Evolutionary conservation across 257 asterid species (phyloP), one percentile per base, ranked within the genome.

Genomic region (Nicotiana otophora): DNA sequence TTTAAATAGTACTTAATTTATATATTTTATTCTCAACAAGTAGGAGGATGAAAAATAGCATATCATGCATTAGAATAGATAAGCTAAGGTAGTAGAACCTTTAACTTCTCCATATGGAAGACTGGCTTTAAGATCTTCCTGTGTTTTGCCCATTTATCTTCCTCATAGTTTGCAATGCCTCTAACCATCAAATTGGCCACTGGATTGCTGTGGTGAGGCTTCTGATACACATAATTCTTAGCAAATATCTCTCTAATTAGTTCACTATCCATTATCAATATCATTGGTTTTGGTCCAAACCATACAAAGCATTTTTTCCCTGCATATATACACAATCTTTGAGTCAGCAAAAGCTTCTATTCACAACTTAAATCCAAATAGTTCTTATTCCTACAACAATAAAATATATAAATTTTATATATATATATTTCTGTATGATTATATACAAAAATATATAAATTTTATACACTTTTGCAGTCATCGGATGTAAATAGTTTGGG

Each of bases 81-180:
- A n/a, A 60, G 20, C 11, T 60, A 19, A 57, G 3, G n/a, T 15
- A 76, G 16, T 28, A 78, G 28, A 72, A 82, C 84, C 84, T 82
- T 74, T 48, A 82, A 60, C 10, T 74, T 91, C 63, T 90, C 92
- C 0, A 85, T 14, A 17, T 90, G 92, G 88, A 93, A 93, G 68
- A 90, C 92, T 12, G 96, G 92, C 77, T 86, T 90, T 83, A 93
- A 80, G 70, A 93, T 61, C 68, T 82, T 93, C 20, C 96, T 87
- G 63, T 90, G 93, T 62, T 91, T 93, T 19, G 89, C 82, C 96
- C 94, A 91, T 86, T 87, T 85, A 1, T 90, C 90, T 8, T 79
- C 84, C 14, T 90, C 96, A 26, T 65, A 54, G n/a, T 2, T 10
- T 15, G 66, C 81, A 4, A 92, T 26, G 36, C 96, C 97, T 78